Base-by-base conservation (phyloP, 345 rosid species). In the Salix brachista region DNA sequence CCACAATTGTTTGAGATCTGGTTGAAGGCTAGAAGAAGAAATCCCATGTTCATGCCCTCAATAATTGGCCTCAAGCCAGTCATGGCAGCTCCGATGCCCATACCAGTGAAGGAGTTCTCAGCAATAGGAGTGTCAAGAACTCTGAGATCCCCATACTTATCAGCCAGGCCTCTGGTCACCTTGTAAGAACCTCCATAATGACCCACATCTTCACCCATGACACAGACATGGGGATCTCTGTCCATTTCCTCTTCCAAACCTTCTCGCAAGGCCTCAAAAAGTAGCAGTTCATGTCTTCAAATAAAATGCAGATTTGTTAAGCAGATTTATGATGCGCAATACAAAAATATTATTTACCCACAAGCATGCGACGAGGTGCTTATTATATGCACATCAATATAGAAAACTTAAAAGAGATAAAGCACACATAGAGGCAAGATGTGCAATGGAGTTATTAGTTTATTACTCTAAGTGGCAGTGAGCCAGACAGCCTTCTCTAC, bases 201-300 rank as follows among this genome's bases (percentile, higher is more conserved):
- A 72, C 97, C 99, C 60, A 93, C 98, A 73, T 96, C 99, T 89
- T 96, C 99, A 32, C 99, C 99, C 91, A 93, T 91, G 52, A 93
- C 97, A 41, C 97, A 93, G 21, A 93, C 94, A 26, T 10, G 54
- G 65, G 93, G 84, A 83, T 96, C 98, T 88, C 96, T 90, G 48
- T 96, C 98, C 99, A 96, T 96, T 86, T 96, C 99, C 85, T 96
- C 99, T 83, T 91, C 99, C 67, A 96, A 80, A 75, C 99, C 98
- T 89, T 93, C 94, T 82, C 82, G 83, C 28, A 96, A 85, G 69
- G 97, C 99, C 88, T 96, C 99, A 73, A 91, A 93, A 73, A 95
- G 98, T 69, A 96, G 74, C 73, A 96, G 86, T 73, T 96, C 97
- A 70, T 92, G 98, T 73, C 98, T 96, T 87, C 54, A 61, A 36